Evolutionary conservation across 371 early-diverging fungal genomes (phyloP).

Genomic region (Polyrhizophydium stewartii): DNA sequence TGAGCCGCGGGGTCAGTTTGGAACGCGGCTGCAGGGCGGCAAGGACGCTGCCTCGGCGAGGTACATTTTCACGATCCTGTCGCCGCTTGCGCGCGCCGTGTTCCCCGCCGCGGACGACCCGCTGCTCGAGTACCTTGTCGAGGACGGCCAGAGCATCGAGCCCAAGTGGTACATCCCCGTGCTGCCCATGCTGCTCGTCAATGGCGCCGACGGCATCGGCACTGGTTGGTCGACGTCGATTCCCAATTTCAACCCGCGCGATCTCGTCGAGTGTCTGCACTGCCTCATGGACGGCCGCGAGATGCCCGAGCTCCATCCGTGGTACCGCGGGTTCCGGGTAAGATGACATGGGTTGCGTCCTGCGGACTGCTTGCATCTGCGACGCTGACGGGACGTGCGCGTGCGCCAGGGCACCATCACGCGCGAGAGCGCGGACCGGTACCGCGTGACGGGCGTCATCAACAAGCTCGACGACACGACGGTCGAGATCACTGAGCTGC

Average conservation of each 20-base stretch:
- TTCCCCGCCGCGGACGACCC: slow-evolving; percentile 90
- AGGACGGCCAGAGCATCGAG: slow-evolving; percentile 95
- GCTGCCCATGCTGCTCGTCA: slow-evolving; percentile 95
- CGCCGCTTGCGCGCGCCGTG: slow-evolving; percentile 75
- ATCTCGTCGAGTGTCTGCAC: slow-evolving; percentile 88
- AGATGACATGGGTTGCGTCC: slow-evolving; percentile 7
- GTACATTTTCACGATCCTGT: slow-evolving; percentile 93
- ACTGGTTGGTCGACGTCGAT: slow-evolving; percentile 81
- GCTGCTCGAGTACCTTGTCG: slow-evolving; percentile 84
- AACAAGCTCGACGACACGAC: slow-evolving; percentile 66
- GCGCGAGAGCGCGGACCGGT: slow-evolving; percentile 54
- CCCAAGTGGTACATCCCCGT: slow-evolving; percentile 98
- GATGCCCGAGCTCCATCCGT: slow-evolving; percentile 82
- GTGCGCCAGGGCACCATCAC: slow-evolving; percentile 58
- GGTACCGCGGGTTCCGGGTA: slow-evolving; percentile 93
- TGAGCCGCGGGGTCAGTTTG: slow-evolving; percentile 95
- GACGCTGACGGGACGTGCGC: neutral
- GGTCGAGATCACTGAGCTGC: slow-evolving; percentile 92
- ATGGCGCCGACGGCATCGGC: slow-evolving; percentile 99
- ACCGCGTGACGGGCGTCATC: slow-evolving; percentile 70
- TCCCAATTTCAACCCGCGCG: slow-evolving; percentile 76
- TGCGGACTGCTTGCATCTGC: neutral
- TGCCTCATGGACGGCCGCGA: slow-evolving; percentile 79
- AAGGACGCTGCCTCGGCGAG: slow-evolving; percentile 98
- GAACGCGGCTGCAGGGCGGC: slow-evolving; percentile 91